These are phyloP conservation scores for Neurospora sp. DNA, from an alignment of 495 filamentous ascomycete species.

Conservation along the genomic window DNA sequence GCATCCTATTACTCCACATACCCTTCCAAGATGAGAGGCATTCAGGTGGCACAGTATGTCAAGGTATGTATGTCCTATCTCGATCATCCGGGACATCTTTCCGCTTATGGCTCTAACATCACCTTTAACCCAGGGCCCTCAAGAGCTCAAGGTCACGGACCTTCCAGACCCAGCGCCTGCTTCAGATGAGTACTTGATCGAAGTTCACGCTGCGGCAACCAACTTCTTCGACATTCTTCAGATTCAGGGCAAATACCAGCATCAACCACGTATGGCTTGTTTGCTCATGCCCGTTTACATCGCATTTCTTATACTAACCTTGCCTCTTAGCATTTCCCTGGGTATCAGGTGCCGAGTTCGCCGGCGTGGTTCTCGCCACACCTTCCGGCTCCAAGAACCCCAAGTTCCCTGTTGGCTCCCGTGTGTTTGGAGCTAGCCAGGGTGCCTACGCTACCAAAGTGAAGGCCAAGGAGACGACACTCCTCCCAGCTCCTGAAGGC, in stretches of 20 bases:
- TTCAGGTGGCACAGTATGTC: constrained; percentile 76
- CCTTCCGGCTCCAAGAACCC: constrained; percentile 36
- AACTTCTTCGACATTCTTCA: constrained; percentile 97
- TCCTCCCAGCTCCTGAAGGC: constrained; percentile 64
- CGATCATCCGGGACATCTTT: neutral
- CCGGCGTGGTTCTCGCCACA: constrained; percentile 60
- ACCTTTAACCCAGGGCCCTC: constrained; percentile 47
- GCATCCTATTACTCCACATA: neutral
- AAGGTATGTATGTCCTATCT: constrained; percentile 35
- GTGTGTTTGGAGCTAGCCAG: constrained; percentile 79
- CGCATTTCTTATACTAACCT: neutral
- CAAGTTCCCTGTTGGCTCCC: constrained; percentile 61
- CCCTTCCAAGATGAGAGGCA: constrained; percentile 56
- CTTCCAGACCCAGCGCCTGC: constrained; percentile 63
- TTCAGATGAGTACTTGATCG: constrained; percentile 72
- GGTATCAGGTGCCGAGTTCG: constrained; percentile 80
- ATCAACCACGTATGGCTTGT: constrained; percentile 37
- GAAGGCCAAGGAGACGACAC: constrained; percentile 50
- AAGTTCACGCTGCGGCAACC: constrained; percentile 76
- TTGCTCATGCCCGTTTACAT: too few relatives aligned
- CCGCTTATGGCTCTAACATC: constrained; percentile 1
- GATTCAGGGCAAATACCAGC: constrained; percentile 70
- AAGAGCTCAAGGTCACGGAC: constrained; percentile 62
- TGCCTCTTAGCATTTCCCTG: constrained; percentile 55
- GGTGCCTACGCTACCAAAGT: constrained; percentile 78